Conservation (phyloP, 1,284 basidiomycete genomes). For the Moesziomyces parantarcticus region DNA sequence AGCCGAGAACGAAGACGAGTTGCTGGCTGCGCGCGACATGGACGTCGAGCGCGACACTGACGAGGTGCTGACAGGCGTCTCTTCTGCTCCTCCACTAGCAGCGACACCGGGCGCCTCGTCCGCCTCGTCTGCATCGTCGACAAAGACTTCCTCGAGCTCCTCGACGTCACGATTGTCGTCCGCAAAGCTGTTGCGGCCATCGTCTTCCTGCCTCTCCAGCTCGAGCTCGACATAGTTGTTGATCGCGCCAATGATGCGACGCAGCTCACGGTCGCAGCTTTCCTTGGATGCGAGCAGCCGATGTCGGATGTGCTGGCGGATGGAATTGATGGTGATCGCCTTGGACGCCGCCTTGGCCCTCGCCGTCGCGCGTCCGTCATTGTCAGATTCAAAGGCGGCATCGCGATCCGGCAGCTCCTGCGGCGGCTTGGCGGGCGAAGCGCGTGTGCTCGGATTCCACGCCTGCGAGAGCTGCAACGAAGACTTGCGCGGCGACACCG, state of each 20-base stretch:
- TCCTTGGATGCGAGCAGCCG: constrained; percentile 92
- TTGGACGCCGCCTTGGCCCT: constrained; percentile 37
- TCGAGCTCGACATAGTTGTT: constrained; percentile 92
- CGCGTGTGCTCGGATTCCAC: constrained; percentile 22
- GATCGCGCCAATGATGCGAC: constrained; percentile 89
- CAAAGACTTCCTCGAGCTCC: constrained; percentile 74
- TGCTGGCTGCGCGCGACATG: constrained; percentile 34
- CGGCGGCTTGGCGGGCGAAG: constrained; percentile 6
- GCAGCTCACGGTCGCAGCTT: constrained; percentile 93
- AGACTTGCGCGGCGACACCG: constrained; percentile 22
- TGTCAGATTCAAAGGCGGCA: constrained; percentile 31
- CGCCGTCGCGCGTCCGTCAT: constrained; percentile 28
- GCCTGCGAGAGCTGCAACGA: constrained; percentile 33
- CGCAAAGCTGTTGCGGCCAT: constrained; percentile 49
- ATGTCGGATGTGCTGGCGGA: constrained; percentile 90
- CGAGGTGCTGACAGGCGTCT: background rate
- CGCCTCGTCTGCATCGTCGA: constrained; percentile 30
- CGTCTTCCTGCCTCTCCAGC: constrained; percentile 77
- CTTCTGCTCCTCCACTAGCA: constrained; percentile 3
- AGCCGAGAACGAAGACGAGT: constrained; percentile 33
- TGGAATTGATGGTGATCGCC: constrained; percentile 72
- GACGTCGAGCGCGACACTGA: constrained; percentile 15
- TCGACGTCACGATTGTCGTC: constrained; percentile 39
- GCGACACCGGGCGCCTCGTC: constrained; percentile 3
- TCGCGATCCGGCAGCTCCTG: constrained; percentile 14